Conservation (phyloP, 257 asterid species). For the Ocimum tenuiflorum region DNA sequence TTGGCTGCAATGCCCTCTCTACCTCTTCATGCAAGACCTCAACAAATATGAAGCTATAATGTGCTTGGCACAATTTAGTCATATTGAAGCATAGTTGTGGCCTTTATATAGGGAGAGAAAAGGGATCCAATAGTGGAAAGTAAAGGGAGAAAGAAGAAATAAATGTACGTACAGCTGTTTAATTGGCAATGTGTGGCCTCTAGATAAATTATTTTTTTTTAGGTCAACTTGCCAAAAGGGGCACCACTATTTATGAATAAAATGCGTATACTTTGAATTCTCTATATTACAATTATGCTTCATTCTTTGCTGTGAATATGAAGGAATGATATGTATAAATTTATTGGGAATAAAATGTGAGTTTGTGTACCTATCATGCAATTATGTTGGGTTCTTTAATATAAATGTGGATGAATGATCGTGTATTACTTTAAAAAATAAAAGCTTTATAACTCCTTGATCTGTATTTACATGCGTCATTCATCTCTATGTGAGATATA, state of each 20-base stretch:
- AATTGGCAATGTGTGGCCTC: conserved; percentile 9
- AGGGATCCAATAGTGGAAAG: not conserved
- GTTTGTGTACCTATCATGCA: too few relatives aligned
- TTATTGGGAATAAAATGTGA: too few relatives aligned
- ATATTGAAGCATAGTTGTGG: not conserved
- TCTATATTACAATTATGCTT: too few relatives aligned
- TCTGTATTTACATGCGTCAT: too few relatives aligned
- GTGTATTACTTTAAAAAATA: too few relatives aligned
- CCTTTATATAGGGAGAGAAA: conserved; percentile 23
- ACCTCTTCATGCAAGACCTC: conserved; percentile 32
- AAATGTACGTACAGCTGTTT: not conserved
- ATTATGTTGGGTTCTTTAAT: too few relatives aligned
- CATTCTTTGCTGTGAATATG: too few relatives aligned
- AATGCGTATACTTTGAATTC: not conserved
- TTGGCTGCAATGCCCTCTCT: conserved; percentile 46
- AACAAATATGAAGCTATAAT: not conserved
- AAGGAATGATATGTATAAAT: too few relatives aligned
- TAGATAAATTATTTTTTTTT: conserved; percentile 4
- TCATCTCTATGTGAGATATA: too few relatives aligned
- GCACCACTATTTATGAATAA: not conserved
- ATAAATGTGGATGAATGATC: too few relatives aligned
- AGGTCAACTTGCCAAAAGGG: conserved; percentile 28
- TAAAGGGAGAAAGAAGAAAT: not conserved
- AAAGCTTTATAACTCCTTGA: too few relatives aligned
- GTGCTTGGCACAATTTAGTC: not conserved